Percentiles rank a stretch among this genome's conserved stretches.
Conservation (phyloP, 2,329 filamentous ascomycete genomes). For the Waltergamsia citrina region DNA sequence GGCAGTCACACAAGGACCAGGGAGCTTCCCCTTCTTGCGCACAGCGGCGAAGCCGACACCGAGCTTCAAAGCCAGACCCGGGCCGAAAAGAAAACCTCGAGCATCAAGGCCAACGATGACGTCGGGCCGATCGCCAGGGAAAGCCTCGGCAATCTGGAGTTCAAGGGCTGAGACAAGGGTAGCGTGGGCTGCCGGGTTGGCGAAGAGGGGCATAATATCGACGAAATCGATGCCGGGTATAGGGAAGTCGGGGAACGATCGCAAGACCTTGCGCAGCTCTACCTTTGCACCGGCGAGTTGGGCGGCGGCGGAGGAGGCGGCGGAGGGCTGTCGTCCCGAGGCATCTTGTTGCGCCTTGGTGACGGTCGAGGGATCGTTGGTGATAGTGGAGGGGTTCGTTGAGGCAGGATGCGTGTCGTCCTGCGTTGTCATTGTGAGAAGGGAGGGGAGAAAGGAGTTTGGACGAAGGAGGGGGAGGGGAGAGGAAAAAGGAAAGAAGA, state of each 20-base stretch:
- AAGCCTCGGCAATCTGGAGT: constrained; percentile 63
- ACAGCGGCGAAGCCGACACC: constrained; percentile 86
- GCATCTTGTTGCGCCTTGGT: constrained; percentile 38
- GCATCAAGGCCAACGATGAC: constrained; percentile 91
- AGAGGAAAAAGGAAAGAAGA: constrained; percentile 15
- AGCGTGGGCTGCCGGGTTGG: constrained; percentile 62
- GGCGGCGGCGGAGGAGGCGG: constrained; percentile 51
- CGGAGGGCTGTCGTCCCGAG: constrained; percentile 53
- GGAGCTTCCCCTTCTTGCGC: constrained; percentile 91
- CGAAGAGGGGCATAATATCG: constrained; percentile 95
- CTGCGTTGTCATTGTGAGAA: constrained; percentile 22
- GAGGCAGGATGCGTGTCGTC: constrained; percentile 8
- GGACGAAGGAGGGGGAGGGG: constrained; percentile 17
- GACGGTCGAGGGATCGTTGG: constrained; percentile 14
- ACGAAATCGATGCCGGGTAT: constrained; percentile 90
- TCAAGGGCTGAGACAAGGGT: constrained; percentile 77
- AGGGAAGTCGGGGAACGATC: constrained; percentile 87
- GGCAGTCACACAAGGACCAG: constrained; percentile 77
- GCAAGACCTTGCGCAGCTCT: constrained; percentile 64
- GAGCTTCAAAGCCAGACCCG: constrained; percentile 73
- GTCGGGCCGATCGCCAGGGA: constrained; percentile 60
- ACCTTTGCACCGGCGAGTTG: constrained; percentile 60
- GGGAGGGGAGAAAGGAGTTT: constrained; percentile 16
- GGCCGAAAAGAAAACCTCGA: constrained; percentile 91
- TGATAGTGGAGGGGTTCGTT: constrained; percentile 11